Evolutionary conservation across 108 stramenopile genomes (phyloP).

Genomic region (Nitzschia sp.): DNA sequence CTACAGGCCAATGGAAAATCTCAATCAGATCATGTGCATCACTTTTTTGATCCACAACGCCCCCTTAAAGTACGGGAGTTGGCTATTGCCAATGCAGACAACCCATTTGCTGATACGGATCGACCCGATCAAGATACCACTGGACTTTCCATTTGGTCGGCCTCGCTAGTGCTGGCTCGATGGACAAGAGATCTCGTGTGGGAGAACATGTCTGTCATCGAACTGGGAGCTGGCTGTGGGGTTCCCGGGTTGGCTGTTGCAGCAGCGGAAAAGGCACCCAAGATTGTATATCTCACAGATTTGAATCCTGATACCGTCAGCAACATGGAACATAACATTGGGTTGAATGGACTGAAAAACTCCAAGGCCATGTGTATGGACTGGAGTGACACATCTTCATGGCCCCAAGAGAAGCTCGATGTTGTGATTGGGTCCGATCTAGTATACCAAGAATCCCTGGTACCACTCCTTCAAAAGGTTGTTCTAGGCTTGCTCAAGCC

Average conservation of each 20-base stretch:
- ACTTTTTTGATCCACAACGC: constrained; percentile 40
- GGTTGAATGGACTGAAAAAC: constrained; percentile 45
- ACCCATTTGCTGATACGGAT: constrained; percentile 72
- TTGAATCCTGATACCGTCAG: constrained; percentile 72
- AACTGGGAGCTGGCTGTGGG: constrained; percentile 85
- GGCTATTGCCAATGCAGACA: constrained; percentile 62
- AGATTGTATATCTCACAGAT: constrained; percentile 67
- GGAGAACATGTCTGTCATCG: constrained; percentile 48
- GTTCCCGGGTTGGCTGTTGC: constrained; percentile 35
- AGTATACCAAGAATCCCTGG: constrained; percentile 81
- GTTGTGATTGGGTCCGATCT: constrained; percentile 81
- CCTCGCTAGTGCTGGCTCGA: constrained; percentile 73
- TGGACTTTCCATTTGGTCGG: constrained; percentile 83
- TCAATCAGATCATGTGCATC: constrained; percentile 49
- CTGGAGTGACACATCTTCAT: constrained; percentile 79
- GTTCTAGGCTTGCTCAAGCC: constrained; percentile 51
- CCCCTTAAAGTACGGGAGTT: constrained; percentile 42
- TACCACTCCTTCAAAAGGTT: constrained; percentile 67
- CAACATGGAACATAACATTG: constrained; percentile 75
- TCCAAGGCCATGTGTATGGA: constrained; percentile 51
- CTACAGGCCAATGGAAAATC: constrained; percentile 36
- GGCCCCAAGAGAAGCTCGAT: constrained; percentile 71
- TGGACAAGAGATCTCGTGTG: constrained; percentile 58
- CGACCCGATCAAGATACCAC: constrained; percentile 73
- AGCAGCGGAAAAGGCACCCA: constrained; percentile 2